phyloP scores from a whole-genome alignment of 768 basidiomycete species.

The Amanita pseudoporphyria region DNA sequence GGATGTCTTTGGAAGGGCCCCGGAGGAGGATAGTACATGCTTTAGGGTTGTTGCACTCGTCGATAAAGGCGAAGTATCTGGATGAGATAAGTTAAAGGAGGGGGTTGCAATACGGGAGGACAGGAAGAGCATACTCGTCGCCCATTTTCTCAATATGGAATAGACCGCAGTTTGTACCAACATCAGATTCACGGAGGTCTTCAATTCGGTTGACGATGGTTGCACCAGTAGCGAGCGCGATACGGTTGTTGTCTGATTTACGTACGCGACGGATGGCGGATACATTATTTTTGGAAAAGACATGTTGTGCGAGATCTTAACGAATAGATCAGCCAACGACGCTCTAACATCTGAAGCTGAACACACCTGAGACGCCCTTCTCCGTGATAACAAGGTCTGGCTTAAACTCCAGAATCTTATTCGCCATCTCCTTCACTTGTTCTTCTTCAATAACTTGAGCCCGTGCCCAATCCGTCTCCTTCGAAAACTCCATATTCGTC shows the following conservation, averaged over 20 bases:
- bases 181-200: slow-evolving; percentile 84
- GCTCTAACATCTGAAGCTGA: slow-evolving; percentile 8
- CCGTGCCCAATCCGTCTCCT: slow-evolving; percentile 87
- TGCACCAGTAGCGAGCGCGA: slow-evolving; percentile 90
- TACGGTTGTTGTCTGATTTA: slow-evolving; percentile 98
- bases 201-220: slow-evolving; percentile 97
- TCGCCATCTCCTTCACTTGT: slow-evolving; percentile 83
- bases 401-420: slow-evolving; percentile 84
- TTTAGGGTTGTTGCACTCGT: slow-evolving; percentile 84
- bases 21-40: slow-evolving; percentile 98
- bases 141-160: slow-evolving; percentile 97
- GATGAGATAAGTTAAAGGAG: neutral
- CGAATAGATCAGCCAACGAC: neutral
- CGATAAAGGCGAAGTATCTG: slow-evolving; percentile 96
- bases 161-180: slow-evolving; percentile 91
- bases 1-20: slow-evolving; percentile 95
- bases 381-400: slow-evolving; percentile 94
- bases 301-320: slow-evolving; percentile 81
- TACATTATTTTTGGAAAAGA: slow-evolving; percentile 79
- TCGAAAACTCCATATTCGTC: slow-evolving; percentile 97
- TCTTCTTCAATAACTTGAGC: slow-evolving; percentile 96
- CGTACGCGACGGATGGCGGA: slow-evolving; percentile 96
- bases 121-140: slow-evolving; percentile 58
- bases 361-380: slow-evolving; percentile 91
- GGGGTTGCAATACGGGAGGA: neutral